A percentile compares a stretch with the other conserved stretches of the same genome.
phyloP scores from a whole-genome alignment of 2,329 filamentous ascomycete genomes.

The Trichophyton simii region DNA sequence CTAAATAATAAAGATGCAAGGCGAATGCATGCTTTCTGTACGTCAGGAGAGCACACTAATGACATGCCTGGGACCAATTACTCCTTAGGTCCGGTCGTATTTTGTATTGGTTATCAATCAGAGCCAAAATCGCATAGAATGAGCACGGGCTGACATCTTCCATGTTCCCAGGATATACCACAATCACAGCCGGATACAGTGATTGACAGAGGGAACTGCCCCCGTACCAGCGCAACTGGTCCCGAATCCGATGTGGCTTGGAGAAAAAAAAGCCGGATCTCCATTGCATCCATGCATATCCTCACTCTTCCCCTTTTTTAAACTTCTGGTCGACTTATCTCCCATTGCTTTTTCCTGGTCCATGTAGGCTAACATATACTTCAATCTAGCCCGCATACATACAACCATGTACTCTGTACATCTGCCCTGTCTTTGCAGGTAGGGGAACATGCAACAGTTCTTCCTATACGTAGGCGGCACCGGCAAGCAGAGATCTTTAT shows the following conservation, averaged over 20 bases:
- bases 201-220: neutral
- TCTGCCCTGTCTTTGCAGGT: neutral
- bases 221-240: neutral
- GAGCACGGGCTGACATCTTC: neutral
- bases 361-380: neutral
- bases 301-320: neutral
- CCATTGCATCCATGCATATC: neutral
- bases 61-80: neutral
- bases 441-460: neutral
- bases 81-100: neutral
- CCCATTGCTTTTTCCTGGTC: constrained; percentile 1
- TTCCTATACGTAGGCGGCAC: neutral
- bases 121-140: neutral
- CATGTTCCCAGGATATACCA: neutral
- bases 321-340: neutral
- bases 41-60: neutral
- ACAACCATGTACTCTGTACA: neutral
- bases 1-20: neutral
- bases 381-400: neutral
- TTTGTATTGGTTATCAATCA: neutral
- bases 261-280: constrained; percentile 2
- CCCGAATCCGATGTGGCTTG: neutral
- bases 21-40: neutral
- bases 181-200: neutral
- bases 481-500: neutral